A percentile compares a stretch with the other conserved stretches of the same genome.
phyloP scores from a whole-genome alignment of 352 stramenopile genomes.

The Phytophthora quininea region DNA sequence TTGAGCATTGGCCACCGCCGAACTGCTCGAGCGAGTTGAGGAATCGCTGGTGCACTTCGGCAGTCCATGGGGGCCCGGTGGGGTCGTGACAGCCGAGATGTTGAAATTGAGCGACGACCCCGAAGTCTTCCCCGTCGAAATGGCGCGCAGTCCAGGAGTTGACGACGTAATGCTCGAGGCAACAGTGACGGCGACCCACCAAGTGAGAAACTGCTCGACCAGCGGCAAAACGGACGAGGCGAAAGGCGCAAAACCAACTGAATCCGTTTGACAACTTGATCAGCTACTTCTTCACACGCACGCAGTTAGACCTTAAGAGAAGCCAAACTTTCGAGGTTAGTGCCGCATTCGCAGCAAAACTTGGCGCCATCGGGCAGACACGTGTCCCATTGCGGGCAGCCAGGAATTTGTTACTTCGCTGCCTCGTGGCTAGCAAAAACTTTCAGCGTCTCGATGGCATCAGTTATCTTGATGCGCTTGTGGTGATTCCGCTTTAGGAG shows the following conservation, averaged over 20 bases:
- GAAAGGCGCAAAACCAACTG: too few relatives aligned
- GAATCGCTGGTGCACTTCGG: conserved; percentile 74
- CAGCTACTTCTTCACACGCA: too few relatives aligned
- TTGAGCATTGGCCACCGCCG: conserved; percentile 50
- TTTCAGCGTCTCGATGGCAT: not conserved
- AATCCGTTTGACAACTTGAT: too few relatives aligned
- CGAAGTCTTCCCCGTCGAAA: conserved; percentile 23
- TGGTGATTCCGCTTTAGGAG: not conserved
- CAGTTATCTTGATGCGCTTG: not conserved
- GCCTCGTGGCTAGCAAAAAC: not conserved
- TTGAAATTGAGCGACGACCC: conserved; percentile 26
- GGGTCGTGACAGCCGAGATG: conserved; percentile 23
- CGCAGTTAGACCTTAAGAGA: too few relatives aligned
- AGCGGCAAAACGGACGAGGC: too few relatives aligned
- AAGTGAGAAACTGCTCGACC: conserved; percentile 22
- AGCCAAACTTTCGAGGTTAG: too few relatives aligned
- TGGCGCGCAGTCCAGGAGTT: conserved; percentile 4
- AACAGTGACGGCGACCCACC: conserved; percentile 13
- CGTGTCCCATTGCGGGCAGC: too few relatives aligned
- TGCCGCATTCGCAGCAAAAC: too few relatives aligned
- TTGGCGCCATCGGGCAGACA: too few relatives aligned
- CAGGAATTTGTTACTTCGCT: not conserved
- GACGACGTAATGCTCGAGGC: conserved; percentile 10
- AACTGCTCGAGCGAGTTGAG: conserved; percentile 68
- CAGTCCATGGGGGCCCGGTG: conserved; percentile 43